These are phyloP conservation scores for Puccinellia tenuiflora DNA, from an alignment of 176 grass and related monocot species.

Conservation along the genomic window DNA sequence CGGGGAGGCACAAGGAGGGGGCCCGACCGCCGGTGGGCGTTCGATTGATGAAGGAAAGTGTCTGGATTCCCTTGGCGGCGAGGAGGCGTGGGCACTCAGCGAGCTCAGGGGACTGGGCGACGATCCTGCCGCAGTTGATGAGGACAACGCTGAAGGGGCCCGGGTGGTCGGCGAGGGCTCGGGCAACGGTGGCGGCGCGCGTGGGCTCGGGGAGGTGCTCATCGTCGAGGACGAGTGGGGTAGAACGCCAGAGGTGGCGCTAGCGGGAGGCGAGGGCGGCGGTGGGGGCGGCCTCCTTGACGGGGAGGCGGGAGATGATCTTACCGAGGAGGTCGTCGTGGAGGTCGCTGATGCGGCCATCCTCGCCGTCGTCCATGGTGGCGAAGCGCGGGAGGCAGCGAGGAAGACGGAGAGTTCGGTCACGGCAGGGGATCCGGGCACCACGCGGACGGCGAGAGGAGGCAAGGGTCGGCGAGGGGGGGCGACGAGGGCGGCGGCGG, in stretches of 20 bases:
- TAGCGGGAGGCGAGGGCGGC: background rate
- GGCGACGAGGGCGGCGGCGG: background rate
- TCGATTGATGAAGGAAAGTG: background rate
- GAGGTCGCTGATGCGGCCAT: constrained; percentile 20
- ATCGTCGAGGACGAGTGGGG: constrained; percentile 13
- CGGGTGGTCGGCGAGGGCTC: background rate
- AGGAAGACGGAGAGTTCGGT: background rate
- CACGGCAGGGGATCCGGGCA: no score
- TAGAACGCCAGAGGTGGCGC: constrained; percentile 22
- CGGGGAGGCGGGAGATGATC: constrained; percentile 10
- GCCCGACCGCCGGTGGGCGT: background rate
- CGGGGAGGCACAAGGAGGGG: background rate
- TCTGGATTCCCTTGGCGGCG: background rate
- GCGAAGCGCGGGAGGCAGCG: background rate
- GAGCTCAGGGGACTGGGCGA: background rate
- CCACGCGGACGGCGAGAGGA: background rate
- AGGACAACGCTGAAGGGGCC: background rate
- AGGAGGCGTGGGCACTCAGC: background rate
- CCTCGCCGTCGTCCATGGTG: background rate
- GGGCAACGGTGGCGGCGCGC: background rate
- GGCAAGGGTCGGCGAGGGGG: background rate
- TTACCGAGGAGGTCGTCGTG: constrained; percentile 4
- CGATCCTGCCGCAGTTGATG: background rate
- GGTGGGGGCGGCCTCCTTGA: constrained; percentile 23
- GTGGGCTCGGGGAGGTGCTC: background rate